These are phyloP conservation scores for Fusarium sambucinum DNA, from an alignment of 2,329 filamentous ascomycete species.

Conservation along the genomic window DNA sequence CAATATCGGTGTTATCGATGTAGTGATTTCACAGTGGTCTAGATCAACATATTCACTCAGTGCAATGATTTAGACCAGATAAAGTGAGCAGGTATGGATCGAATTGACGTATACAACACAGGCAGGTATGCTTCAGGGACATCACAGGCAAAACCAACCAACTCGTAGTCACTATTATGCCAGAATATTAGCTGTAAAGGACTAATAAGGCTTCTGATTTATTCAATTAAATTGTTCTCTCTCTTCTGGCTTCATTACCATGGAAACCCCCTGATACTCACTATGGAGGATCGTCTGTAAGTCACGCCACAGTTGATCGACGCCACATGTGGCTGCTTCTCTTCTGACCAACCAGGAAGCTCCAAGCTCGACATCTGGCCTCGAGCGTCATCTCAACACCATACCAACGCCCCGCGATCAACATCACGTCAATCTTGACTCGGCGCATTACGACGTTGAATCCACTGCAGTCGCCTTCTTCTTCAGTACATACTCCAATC, in stretches of 20 bases:
- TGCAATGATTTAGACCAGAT: not conserved
- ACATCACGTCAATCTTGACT: conserved; percentile 14
- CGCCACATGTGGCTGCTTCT: conserved; percentile 28
- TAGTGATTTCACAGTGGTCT: too few relatives aligned
- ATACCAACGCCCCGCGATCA: conserved; percentile 29
- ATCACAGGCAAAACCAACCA: not conserved
- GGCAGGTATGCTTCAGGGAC: not conserved
- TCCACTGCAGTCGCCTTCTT: not conserved
- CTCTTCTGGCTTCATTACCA: not conserved
- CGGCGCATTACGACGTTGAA: conserved; percentile 12
- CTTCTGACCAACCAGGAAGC: conserved; percentile 40
- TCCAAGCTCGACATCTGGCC: conserved; percentile 46
- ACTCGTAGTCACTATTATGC: not conserved
- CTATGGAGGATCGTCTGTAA: conserved; percentile 4
- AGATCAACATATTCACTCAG: too few relatives aligned
- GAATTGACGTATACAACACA: not conserved
- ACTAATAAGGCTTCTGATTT: too few relatives aligned
- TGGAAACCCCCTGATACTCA: not conserved
- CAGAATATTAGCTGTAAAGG: not conserved
- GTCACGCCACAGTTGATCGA: conserved; percentile 49
- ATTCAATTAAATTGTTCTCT: not conserved
- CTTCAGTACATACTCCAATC: not conserved
- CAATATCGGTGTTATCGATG: not conserved
- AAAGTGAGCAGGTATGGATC: not conserved
- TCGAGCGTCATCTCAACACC: conserved; percentile 36